Conservation (phyloP, 768 basidiomycete species). For the Trametes gibbosa region DNA sequence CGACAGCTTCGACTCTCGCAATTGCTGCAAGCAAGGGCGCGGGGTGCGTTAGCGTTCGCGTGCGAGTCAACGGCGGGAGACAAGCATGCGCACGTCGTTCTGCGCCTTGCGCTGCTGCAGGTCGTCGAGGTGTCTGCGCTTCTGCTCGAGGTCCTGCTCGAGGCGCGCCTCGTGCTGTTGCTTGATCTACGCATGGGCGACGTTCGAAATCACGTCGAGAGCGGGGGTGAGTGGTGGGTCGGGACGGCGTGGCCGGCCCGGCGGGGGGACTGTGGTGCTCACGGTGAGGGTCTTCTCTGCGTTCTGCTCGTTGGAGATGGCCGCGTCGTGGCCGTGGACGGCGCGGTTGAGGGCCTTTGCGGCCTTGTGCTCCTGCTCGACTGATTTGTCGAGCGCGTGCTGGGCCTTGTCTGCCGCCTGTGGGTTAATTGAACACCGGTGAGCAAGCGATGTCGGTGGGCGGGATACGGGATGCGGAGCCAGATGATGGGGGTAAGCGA, state of each 20-base stretch:
- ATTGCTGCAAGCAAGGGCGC: constrained; percentile 12
- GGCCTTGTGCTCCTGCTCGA: constrained; percentile 49
- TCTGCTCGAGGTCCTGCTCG: constrained; percentile 26
- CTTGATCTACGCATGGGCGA: constrained; percentile 21
- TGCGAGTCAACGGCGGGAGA: neutral
- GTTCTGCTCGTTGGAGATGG: constrained; percentile 39
- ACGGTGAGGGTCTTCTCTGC: constrained; percentile 48
- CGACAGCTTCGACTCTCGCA: constrained; percentile 24
- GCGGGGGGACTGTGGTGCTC: constrained; percentile 13
- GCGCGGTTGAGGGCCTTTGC: constrained; percentile 53
- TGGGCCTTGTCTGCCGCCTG: constrained; percentile 48
- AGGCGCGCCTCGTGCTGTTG: constrained; percentile 26
- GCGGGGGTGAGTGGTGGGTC: neutral
- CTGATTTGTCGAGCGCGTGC: constrained; percentile 45
- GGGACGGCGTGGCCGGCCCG: neutral
- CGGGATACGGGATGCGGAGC: neutral
- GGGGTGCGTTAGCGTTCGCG: neutral
- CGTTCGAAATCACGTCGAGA: neutral
- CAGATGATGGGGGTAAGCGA: no score
- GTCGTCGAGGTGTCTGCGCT: constrained; percentile 25
- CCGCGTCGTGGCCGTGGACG: constrained; percentile 49
- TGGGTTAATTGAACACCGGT: neutral
- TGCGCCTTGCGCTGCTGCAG: constrained; percentile 28
- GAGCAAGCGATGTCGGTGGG: neutral
- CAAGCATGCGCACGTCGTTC: constrained; percentile 26